These are phyloP conservation scores for Misopates orontium DNA, from an alignment of 257 asterid species.

Conservation along the genomic window DNA sequence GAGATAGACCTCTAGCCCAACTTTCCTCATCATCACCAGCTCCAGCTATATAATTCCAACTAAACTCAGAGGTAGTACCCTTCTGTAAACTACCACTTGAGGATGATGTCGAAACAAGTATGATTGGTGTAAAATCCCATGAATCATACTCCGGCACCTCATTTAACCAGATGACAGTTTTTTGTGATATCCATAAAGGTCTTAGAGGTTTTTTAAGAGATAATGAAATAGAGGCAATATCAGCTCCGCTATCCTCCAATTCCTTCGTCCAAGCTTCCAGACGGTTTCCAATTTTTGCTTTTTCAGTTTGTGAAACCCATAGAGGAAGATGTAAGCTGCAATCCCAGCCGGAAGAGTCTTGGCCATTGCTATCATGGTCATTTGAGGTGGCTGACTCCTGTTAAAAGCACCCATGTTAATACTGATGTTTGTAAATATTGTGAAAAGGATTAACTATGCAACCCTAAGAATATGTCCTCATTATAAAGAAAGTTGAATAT, in stretches of 20 bases:
- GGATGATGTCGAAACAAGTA: slow-evolving; percentile 77
- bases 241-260: slow-evolving; percentile 88
- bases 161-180: slow-evolving; percentile 91
- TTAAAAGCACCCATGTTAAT: slow-evolving; percentile 27
- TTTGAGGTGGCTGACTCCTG: slow-evolving; percentile 49
- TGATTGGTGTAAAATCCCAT: slow-evolving; percentile 91
- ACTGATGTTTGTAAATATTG: neutral
- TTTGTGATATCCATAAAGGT: slow-evolving; percentile 94
- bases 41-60: slow-evolving; percentile 98
- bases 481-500: neutral
- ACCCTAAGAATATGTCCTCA: too few species aligned
- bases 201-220: slow-evolving; percentile 66
- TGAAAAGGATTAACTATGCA: neutral
- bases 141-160: slow-evolving; percentile 93
- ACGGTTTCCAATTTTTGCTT: slow-evolving; percentile 56
- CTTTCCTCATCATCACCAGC: slow-evolving; percentile 99
- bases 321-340: slow-evolving; percentile 93
- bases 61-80: slow-evolving; percentile 74
- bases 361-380: slow-evolving; percentile 25
- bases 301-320: slow-evolving; percentile 88
- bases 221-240: slow-evolving; percentile 62
- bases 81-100: slow-evolving; percentile 50
- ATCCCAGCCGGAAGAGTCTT: slow-evolving; percentile 57
- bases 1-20: slow-evolving; percentile 89
- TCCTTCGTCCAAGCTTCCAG: slow-evolving; percentile 73